These are phyloP conservation scores for Mychonastes homosphaera DNA, from an alignment of 139 green algal species.

Conservation along the genomic window DNA sequence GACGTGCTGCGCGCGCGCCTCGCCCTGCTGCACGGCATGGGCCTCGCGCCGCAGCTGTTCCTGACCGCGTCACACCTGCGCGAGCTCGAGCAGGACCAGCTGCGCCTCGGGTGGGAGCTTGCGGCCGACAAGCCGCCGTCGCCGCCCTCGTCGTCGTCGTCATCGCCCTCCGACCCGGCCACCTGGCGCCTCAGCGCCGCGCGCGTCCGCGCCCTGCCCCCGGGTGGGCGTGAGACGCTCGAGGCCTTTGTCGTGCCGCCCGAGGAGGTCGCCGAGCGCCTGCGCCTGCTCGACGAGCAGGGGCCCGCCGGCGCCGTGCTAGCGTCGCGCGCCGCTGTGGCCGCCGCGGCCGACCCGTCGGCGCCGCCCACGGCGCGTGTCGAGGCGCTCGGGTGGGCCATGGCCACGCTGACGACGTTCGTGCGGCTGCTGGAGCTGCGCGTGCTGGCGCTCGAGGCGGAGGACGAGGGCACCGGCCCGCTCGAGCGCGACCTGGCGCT, in stretches of 20 bases:
- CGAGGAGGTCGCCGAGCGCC: conserved; percentile 30
- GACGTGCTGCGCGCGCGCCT: conserved; percentile 6
- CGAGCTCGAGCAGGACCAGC: conserved; percentile 3
- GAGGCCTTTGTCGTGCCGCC: conserved; percentile 53
- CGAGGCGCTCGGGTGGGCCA: conserved; percentile 34
- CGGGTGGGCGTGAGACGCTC: conserved; percentile 32
- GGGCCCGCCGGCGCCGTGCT: conserved; percentile 3
- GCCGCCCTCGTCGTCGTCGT: no score
- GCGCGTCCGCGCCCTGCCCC: conserved; percentile 22
- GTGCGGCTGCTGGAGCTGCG: conserved; percentile 58
- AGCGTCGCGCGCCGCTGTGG: not conserved
- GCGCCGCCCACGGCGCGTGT: conserved; percentile 3
- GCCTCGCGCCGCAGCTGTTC: conserved; percentile 42
- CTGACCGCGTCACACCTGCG: conserved; percentile 21
- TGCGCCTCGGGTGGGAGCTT: not conserved
- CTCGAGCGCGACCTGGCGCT: conserved; percentile 37
- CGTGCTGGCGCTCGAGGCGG: conserved; percentile 44
- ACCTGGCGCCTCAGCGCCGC: not conserved
- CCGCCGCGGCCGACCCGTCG: not conserved
- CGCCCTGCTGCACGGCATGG: conserved; percentile 14
- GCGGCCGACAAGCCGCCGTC: not conserved
- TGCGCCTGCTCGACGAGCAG: conserved; percentile 18
- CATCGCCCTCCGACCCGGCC: no score
- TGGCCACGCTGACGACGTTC: conserved; percentile 60
- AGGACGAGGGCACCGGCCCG: conserved; percentile 42